Evolutionary conservation across 805 yeast species (phyloP).

Genomic region (Brettanomyces naardenensis): DNA sequence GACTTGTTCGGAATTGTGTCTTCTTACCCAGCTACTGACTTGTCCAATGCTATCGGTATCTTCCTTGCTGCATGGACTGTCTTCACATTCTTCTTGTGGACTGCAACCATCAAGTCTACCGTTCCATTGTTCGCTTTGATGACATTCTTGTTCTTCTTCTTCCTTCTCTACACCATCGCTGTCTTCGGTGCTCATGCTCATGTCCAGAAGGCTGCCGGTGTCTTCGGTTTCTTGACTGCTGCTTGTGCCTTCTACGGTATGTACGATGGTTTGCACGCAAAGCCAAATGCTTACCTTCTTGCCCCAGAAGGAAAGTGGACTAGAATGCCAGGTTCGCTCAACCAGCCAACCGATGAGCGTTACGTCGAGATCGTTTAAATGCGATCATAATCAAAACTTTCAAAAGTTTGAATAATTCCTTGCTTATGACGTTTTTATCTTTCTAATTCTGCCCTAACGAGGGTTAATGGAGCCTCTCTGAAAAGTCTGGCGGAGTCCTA

Average conservation of each 20-base stretch:
- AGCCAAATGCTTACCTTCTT: slow-evolving; percentile 14
- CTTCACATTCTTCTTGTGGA: slow-evolving; percentile 35
- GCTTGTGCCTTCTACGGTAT: slow-evolving; percentile 34
- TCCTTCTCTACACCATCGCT: slow-evolving; percentile 32
- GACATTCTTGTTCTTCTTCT: slow-evolving; percentile 33
- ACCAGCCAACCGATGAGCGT: slow-evolving; percentile 14
- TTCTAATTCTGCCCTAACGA: too few species aligned
- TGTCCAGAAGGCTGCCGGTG: slow-evolving; percentile 32
- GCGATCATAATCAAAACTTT: background rate
- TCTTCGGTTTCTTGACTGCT: slow-evolving; percentile 32
- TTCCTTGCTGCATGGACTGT: slow-evolving; percentile 41
- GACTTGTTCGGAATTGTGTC: slow-evolving; percentile 34
- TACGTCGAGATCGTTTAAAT: slow-evolving; percentile 14
- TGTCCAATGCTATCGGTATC: slow-evolving; percentile 35
- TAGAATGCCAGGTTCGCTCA: slow-evolving; percentile 23
- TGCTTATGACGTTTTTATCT: background rate
- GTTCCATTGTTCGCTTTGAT: slow-evolving; percentile 29
- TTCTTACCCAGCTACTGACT: slow-evolving; percentile 31
- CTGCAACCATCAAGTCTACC: slow-evolving; percentile 37
- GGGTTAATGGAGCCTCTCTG: background rate
- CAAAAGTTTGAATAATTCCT: background rate
- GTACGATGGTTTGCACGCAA: slow-evolving; percentile 29
- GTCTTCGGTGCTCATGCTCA: slow-evolving; percentile 27
- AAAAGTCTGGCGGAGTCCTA: too few species aligned
- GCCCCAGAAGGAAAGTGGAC: slow-evolving; percentile 16